Conservation (phyloP, 805 yeast genomes). For the Komagataella ulmi region DNA sequence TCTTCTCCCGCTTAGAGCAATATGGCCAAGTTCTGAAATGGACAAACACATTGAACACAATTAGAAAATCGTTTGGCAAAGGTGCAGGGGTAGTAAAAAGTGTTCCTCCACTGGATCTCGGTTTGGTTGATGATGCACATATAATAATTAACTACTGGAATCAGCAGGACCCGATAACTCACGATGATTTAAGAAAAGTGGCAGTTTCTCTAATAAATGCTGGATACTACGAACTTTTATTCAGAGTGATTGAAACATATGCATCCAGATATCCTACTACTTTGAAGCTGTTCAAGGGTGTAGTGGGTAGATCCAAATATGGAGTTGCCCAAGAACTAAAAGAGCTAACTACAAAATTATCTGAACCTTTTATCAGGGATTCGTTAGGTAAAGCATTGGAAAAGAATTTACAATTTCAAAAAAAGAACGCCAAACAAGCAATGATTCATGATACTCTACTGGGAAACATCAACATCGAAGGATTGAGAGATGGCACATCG, state of each 20-base stretch:
- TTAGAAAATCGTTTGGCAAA: slow-evolving; percentile 14
- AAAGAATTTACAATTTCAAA: slow-evolving; percentile 4
- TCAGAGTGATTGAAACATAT: slow-evolving; percentile 5
- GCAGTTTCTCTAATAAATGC: slow-evolving; percentile 10
- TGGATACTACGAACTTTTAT: slow-evolving; percentile 8
- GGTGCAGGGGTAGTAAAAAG: slow-evolving; percentile 6
- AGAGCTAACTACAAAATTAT: not conserved
- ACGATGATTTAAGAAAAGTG: slow-evolving; percentile 12
- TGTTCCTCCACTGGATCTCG: slow-evolving; percentile 3
- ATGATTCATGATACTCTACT: slow-evolving; percentile 6
- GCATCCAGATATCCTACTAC: not conserved
- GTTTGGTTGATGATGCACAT: slow-evolving; percentile 10
- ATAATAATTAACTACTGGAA: slow-evolving; percentile 15
- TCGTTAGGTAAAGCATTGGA: slow-evolving; percentile 1
- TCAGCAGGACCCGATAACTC: slow-evolving; percentile 14
- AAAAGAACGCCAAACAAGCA: slow-evolving; percentile 8
- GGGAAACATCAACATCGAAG: not conserved
- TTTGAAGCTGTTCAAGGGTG: not conserved
- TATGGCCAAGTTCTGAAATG: slow-evolving; percentile 17
- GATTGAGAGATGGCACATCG: not conserved
- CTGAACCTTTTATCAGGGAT: not conserved
- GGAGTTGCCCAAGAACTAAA: not conserved
- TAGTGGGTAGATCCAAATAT: not conserved
- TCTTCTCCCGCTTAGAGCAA: slow-evolving; percentile 15
- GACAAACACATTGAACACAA: slow-evolving; percentile 14